phyloP scores from a whole-genome alignment of 1,284 basidiomycete genomes.

The Marasmius sp. region DNA sequence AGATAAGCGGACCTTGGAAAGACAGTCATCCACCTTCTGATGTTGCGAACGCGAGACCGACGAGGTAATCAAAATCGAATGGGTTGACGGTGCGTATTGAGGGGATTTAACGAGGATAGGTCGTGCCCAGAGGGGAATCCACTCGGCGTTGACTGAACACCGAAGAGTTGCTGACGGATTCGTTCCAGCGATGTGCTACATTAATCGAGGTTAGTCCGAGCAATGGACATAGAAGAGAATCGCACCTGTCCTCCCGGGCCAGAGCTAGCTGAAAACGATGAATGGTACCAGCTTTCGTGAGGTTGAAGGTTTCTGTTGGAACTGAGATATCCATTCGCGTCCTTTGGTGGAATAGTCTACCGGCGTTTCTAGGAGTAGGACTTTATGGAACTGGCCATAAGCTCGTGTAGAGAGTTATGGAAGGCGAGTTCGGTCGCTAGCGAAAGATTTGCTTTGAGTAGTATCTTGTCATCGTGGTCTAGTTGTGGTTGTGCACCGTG shows the following conservation, averaged over 20 bases:
- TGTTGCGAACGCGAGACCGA: constrained; percentile 70
- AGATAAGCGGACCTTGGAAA: constrained; percentile 52
- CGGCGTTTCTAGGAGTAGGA: constrained; percentile 35
- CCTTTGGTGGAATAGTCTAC: constrained; percentile 44
- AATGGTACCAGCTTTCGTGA: constrained; percentile 51
- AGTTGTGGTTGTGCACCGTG: no score
- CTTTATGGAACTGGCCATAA: constrained; percentile 22
- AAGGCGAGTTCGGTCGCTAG: neutral
- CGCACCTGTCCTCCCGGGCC: constrained; percentile 78
- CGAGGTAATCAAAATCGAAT: constrained; percentile 67
- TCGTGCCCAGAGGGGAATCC: constrained; percentile 72
- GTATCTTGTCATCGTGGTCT: neutral
- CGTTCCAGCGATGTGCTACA: constrained; percentile 81
- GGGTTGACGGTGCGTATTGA: constrained; percentile 63
- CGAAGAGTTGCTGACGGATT: constrained; percentile 73
- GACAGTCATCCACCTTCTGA: constrained; percentile 70
- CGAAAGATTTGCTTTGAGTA: neutral
- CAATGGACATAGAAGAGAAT: neutral
- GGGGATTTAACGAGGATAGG: constrained; percentile 48
- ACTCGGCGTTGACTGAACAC: constrained; percentile 52
- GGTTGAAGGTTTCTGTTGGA: constrained; percentile 38
- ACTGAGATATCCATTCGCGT: constrained; percentile 49
- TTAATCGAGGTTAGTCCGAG: neutral
- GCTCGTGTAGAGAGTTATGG: neutral
- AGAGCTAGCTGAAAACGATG: constrained; percentile 68